phyloP scores from a whole-genome alignment of 768 basidiomycete species.

The Agrocybe praecox region DNA sequence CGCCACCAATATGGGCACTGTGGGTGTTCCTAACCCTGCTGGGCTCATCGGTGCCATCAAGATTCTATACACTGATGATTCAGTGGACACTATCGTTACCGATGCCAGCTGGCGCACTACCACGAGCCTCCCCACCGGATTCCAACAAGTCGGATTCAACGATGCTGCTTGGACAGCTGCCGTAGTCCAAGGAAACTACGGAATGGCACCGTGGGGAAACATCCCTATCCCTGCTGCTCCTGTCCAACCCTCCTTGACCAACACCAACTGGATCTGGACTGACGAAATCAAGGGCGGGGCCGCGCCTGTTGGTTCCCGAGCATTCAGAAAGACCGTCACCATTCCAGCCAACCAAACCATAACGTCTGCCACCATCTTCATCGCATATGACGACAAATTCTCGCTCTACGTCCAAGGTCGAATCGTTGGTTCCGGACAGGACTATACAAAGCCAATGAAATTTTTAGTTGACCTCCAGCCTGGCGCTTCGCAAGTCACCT shows the following conservation, averaged over 20 bases:
- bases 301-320: neutral
- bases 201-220: neutral
- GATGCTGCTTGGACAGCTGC: constrained; percentile 31
- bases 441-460: neutral
- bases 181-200: constrained; percentile 17
- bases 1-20: constrained; percentile 13
- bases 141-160: constrained; percentile 29
- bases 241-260: neutral
- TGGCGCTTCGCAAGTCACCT: neutral
- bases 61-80: constrained; percentile 32
- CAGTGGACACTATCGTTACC: constrained; percentile 28
- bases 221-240: neutral
- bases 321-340: constrained; percentile 10
- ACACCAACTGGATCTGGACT: constrained; percentile 7
- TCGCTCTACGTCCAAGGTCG: neutral
- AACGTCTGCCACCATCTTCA: neutral
- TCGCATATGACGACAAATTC: neutral
- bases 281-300: neutral
- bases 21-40: constrained; percentile 21
- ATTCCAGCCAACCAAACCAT: neutral
- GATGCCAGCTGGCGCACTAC: constrained; percentile 31
- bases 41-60: constrained; percentile 31
- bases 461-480: neutral
- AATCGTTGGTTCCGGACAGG: neutral
- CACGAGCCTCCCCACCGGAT: constrained; percentile 24